Percentiles rank a stretch among this genome's conserved stretches.
phyloP scores from a whole-genome alignment of 495 filamentous ascomycete genomes.

The Aspergillus bertholletiae region DNA sequence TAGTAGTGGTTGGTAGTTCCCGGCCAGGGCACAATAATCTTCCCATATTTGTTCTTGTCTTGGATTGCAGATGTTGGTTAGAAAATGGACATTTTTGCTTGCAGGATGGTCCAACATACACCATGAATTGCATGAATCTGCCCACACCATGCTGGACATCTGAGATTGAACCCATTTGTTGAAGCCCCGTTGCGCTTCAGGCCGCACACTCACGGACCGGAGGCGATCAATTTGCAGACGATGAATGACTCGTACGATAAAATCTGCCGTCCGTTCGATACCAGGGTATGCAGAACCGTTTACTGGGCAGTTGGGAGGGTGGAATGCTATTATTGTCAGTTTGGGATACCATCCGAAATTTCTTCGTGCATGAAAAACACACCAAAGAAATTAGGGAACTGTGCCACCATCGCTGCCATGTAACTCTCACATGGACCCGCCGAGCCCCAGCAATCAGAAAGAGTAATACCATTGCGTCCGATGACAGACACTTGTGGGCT shows the following conservation, averaged over 20 bases:
- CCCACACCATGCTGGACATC: conserved; percentile 14
- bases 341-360: background rate
- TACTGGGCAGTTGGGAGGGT: conserved; percentile 11
- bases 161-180: conserved; percentile 12
- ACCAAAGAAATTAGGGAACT: conserved; percentile 14
- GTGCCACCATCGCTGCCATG: conserved; percentile 14
- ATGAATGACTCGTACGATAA: conserved; percentile 4
- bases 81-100: background rate
- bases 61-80: background rate
- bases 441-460: conserved; percentile 7
- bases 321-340: conserved; percentile 1
- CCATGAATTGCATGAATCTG: conserved; percentile 11
- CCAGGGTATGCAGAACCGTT: conserved; percentile 12
- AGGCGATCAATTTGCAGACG: conserved; percentile 9
- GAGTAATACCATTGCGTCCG: conserved; percentile 7
- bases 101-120: background rate
- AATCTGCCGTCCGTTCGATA: conserved; percentile 10
- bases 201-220: conserved; percentile 6
- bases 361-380: background rate
- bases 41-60: conserved; percentile 11
- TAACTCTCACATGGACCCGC: conserved; percentile 14
- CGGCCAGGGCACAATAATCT: conserved; percentile 12
- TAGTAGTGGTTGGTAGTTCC: conserved; percentile 13
- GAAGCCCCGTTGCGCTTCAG: conserved; percentile 2
- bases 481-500: conserved; percentile 11